Percentiles rank a stretch among this genome's conserved stretches.
Evolutionary conservation across 257 asterid species (phyloP).

Genomic region (Salvia hispanica): DNA sequence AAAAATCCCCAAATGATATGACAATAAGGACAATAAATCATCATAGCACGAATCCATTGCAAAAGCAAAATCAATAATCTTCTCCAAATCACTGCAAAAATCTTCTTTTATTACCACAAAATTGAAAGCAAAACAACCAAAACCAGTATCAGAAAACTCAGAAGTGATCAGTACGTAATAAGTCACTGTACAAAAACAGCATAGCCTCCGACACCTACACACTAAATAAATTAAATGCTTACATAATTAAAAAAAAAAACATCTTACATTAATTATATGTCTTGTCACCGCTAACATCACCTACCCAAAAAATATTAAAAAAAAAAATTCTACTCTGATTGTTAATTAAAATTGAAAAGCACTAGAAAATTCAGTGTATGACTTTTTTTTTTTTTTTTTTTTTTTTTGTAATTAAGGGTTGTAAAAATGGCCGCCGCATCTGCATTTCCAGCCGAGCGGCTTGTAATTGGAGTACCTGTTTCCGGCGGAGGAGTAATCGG

Average conservation of each 20-base stretch:
- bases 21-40: neutral
- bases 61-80: no score
- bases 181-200: conserved; percentile 6
- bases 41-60: no score
- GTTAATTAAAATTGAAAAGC: neutral
- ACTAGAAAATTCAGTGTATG: neutral
- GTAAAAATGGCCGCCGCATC: conserved; percentile 76
- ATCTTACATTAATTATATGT: neutral
- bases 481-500: conserved; percentile 29
- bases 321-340: neutral
- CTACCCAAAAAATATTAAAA: neutral
- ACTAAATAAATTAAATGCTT: conserved; percentile 15
- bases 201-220: conserved; percentile 1
- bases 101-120: conserved; percentile 1
- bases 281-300: neutral
- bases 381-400: no score
- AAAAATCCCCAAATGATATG: conserved; percentile 9
- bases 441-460: conserved; percentile 99
- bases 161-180: neutral
- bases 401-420: conserved; percentile 59
- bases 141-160: neutral
- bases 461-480: conserved; percentile 96
- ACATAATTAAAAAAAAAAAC: neutral
- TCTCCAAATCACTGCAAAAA: neutral
- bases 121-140: neutral